These are phyloP conservation scores for Dendrobium catenatum DNA, from an alignment of 106 monocot species.

Conservation along the genomic window DNA sequence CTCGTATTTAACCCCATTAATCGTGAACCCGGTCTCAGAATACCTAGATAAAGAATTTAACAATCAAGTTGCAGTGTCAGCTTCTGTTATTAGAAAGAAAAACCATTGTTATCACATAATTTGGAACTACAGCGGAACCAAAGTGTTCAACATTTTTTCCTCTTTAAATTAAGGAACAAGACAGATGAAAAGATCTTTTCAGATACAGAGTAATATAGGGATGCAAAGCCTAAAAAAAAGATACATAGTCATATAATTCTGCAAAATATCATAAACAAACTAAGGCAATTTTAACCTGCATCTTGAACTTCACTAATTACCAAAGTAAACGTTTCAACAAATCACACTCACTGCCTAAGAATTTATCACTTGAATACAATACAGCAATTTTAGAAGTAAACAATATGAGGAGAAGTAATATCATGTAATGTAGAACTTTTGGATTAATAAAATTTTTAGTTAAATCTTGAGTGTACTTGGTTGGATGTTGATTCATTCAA, in stretches of 20 bases:
- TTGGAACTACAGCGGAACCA: neutral
- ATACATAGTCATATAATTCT: neutral
- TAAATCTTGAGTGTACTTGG: neutral
- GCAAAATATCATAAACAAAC: neutral
- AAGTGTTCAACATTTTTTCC: neutral
- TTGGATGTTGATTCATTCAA: neutral
- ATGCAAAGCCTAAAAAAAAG: neutral
- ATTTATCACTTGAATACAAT: neutral
- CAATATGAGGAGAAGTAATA: neutral
- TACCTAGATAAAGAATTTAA: constrained; percentile 47
- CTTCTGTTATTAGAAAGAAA: neutral
- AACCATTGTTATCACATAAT: neutral
- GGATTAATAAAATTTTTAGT: no score
- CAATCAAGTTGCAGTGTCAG: neutral
- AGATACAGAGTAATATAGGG: neutral
- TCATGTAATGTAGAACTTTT: no score
- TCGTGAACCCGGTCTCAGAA: constrained; percentile 80
- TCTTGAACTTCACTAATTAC: neutral
- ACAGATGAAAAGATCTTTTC: neutral
- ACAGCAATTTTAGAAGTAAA: neutral
- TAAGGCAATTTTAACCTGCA: neutral
- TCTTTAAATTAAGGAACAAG: neutral
- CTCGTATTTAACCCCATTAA: constrained; percentile 76
- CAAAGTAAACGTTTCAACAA: neutral
- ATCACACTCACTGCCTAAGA: neutral